Evolutionary conservation across 2,329 filamentous ascomycete genomes (phyloP), one percentile per base, ranked within the genome.

Genomic region (Mycosphaerelloides madeirae): DNA sequence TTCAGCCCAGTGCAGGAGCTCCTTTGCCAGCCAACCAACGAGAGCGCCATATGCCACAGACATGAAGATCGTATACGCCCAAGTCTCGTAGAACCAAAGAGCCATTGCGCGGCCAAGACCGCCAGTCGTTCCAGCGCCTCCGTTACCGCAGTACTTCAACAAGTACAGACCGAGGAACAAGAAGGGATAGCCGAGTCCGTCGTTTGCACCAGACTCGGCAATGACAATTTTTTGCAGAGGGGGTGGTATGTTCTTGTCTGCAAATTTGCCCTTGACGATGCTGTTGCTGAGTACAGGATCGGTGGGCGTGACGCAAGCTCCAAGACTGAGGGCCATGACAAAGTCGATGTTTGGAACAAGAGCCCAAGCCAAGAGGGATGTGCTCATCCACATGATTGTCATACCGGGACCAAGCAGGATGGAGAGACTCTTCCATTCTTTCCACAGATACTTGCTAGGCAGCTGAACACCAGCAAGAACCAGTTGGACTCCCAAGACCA

Each of bases 211-310:
- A 0, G 85, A 89, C 68, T 96, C 89, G 29, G 68, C 72, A 47
- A 70, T 69, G 48, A 71, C 72, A 47, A 73, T 87, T 52, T 84
- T 81, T 69, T 95, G 88, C 38, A 96, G 70, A 20, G 83, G 78
- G 45, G 81, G 83, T 0, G 90, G 88, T 14, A 95, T 83, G 62
- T 95, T 93, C 58, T 89, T 84, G 59, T 95, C 89, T 1, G 90
- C 90, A 61, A 95, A 96, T 57, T 87, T 90, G 25, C 89, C 89
- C 70, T 95, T 95, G 35, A 95, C 87, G 45, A 95, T 95, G 2
- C 85, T 85, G 52, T 93, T 91, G 13, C 85, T 91, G 29, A 95
- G 67, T 1, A 95, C 81, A 0, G 90, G 90, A 58, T 96, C 90
- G 0, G 90, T 95, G 0, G 89, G 90, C 2, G 90, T 93, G n/a